phyloP scores from a whole-genome alignment of 208 protist genomes.

The Acanthamoeba lenticulata region DNA sequence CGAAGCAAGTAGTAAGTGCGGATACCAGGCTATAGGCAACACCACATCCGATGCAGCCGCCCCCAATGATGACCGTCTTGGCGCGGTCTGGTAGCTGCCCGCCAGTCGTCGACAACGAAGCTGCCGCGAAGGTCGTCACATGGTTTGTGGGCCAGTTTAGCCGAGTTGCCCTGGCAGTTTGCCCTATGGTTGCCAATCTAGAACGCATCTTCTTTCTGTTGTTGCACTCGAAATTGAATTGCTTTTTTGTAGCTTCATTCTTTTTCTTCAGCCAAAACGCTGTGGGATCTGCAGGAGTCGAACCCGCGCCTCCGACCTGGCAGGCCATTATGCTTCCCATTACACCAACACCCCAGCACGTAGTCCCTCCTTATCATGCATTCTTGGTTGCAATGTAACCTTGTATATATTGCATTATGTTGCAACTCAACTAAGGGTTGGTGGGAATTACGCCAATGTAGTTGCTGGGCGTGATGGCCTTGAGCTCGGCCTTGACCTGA shows the following conservation, averaged over 20 bases:
- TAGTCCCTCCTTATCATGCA: not conserved
- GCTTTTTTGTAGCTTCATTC: not conserved
- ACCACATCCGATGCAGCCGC: constrained; percentile 46
- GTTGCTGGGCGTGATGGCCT: constrained; percentile 83
- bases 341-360: too few species aligned
- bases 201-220: not conserved
- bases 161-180: too few species aligned
- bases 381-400: too few species aligned
- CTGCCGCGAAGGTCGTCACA: not conserved
- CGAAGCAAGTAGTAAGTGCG: not conserved
- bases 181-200: not conserved
- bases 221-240: not conserved
- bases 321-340: too few species aligned
- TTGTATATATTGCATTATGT: too few species aligned
- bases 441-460: constrained; percentile 82
- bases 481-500: constrained; percentile 91
- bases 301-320: too few species aligned
- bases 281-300: too few species aligned
- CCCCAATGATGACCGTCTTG: constrained; percentile 38
- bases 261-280: too few species aligned
- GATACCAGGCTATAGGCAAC: constrained; percentile 35
- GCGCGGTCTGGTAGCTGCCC: not conserved
- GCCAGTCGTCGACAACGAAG: not conserved
- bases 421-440: too few species aligned
- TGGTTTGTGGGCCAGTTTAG: not conserved